These are phyloP conservation scores for Gonium pectorale DNA, from an alignment of 139 green algal genomes.

Conservation along the genomic window DNA sequence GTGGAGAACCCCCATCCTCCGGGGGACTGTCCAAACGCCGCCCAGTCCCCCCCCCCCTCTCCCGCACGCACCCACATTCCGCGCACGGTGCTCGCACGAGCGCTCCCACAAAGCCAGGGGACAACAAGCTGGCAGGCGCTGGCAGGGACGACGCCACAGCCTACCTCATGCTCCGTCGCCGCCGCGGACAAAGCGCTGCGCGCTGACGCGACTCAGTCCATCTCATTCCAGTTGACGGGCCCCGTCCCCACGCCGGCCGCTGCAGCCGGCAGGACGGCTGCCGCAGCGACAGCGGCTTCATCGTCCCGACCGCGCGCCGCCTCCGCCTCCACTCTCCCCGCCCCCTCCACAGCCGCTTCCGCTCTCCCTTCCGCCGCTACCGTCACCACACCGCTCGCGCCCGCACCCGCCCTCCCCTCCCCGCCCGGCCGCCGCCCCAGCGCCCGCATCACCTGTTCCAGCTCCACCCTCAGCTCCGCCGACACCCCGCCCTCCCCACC, in stretches of 20 bases:
- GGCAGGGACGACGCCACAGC: too few species aligned
- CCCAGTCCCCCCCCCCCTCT: too few species aligned
- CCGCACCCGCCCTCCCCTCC: background rate
- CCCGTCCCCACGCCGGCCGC: background rate
- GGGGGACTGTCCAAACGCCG: too few species aligned
- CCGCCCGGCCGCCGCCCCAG: background rate
- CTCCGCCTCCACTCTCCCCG: background rate
- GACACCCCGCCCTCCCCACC: background rate
- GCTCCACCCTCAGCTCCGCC: background rate
- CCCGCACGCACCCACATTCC: too few species aligned
- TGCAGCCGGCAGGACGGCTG: background rate
- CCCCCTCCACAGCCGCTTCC: background rate
- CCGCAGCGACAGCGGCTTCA: background rate
- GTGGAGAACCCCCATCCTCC: too few species aligned
- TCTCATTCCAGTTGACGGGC: slow-evolving; percentile 14
- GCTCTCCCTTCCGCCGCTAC: background rate
- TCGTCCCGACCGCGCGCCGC: background rate
- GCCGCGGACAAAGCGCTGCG: too few species aligned
- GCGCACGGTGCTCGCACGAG: too few species aligned
- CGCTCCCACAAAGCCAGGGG: too few species aligned
- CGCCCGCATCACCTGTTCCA: background rate
- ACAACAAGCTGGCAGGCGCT: too few species aligned
- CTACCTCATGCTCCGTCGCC: too few species aligned
- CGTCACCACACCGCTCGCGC: background rate
- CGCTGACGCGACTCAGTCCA: too few species aligned